phyloP scores from a whole-genome alignment of 805 yeast species.

The Yarrowia sp. region DNA sequence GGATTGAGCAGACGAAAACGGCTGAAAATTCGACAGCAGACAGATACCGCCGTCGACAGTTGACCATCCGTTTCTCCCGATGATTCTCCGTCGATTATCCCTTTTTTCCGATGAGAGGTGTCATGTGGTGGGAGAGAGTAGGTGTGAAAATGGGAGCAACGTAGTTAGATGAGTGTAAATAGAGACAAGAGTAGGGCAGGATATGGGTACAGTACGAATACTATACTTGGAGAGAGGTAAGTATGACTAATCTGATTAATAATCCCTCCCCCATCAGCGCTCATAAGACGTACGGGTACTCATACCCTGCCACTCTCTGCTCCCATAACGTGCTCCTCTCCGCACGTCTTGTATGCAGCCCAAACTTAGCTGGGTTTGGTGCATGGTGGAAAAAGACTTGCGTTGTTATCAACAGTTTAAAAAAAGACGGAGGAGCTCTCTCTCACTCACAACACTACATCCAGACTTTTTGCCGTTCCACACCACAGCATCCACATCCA shows the following conservation, averaged over 20 bases:
- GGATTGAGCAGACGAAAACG: not conserved
- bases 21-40: not conserved
- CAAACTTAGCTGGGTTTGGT: not conserved
- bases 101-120: not conserved
- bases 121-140: not conserved
- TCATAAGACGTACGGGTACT: too few relatives aligned
- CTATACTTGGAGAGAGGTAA: too few relatives aligned
- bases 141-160: not conserved
- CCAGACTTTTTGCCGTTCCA: too few relatives aligned
- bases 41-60: not conserved
- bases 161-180: too few relatives aligned
- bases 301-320: too few relatives aligned
- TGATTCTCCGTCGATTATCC: not conserved
- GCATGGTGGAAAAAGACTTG: slow-evolving; percentile 24
- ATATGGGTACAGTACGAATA: too few relatives aligned
- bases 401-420: slow-evolving; percentile 9
- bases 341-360: slow-evolving; percentile 18
- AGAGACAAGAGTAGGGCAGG: too few relatives aligned
- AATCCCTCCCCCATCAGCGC: too few relatives aligned
- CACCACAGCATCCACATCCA: not conserved
- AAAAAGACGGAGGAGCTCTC: too few relatives aligned
- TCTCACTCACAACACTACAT: too few relatives aligned
- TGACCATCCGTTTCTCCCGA: not conserved
- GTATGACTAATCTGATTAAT: too few relatives aligned
- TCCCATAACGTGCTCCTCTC: slow-evolving; percentile 12